phyloP scores from a whole-genome alignment of 225 moss, liverwort and hornwort species.

The Thuidium tamariscinum region DNA sequence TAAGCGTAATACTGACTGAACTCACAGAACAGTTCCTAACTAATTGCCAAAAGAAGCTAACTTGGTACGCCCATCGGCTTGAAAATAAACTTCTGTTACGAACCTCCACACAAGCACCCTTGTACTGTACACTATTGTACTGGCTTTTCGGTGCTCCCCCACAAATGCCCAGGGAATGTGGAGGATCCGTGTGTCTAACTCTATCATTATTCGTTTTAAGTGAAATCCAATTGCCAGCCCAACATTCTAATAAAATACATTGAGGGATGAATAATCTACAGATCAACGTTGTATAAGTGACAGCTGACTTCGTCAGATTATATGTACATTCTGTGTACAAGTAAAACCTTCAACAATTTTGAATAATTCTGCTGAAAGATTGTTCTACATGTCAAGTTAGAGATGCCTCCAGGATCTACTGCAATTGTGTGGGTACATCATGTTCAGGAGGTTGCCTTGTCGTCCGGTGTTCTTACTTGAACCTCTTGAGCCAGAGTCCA shows the following conservation, averaged over 20 bases:
- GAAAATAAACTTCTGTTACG: not conserved
- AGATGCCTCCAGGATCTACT: not conserved
- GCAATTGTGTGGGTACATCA: not conserved
- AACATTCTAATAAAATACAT: not conserved
- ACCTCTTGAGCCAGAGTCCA: slow-evolving; percentile 77
- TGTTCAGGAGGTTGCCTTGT: not conserved
- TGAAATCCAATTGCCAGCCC: not conserved
- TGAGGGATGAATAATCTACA: not conserved
- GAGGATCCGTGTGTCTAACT: not conserved
- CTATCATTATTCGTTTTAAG: not conserved
- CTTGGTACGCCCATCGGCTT: not conserved
- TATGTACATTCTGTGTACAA: not conserved
- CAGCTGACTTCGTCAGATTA: not conserved
- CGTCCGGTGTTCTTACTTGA: slow-evolving; percentile 16
- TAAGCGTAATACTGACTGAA: no score
- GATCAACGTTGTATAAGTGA: not conserved
- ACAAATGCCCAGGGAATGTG: not conserved
- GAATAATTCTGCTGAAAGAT: not conserved
- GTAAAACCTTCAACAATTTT: not conserved
- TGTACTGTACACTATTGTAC: not conserved
- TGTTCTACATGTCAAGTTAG: not conserved
- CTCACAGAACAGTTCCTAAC: not conserved
- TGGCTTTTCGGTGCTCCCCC: not conserved
- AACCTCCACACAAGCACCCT: not conserved
- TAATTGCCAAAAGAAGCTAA: not conserved